These are phyloP conservation scores for Boletus semigastroideus DNA, from an alignment of 1,284 basidiomycete genomes.

Conservation along the genomic window DNA sequence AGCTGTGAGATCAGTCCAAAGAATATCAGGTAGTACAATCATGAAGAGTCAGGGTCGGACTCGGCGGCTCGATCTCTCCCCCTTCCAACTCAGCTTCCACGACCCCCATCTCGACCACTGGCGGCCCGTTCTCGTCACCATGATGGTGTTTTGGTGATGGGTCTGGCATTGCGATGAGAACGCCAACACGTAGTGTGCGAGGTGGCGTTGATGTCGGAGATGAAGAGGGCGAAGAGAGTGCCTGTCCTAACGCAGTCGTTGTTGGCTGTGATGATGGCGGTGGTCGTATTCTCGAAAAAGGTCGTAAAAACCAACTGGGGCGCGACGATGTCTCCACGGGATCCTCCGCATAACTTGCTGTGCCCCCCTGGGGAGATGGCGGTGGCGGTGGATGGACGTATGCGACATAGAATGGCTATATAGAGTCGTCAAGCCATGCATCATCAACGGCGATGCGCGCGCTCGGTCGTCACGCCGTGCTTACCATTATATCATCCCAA, in stretches of 20 bases:
- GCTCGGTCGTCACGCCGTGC: background rate
- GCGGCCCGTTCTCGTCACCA: constrained; percentile 42
- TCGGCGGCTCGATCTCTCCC: background rate
- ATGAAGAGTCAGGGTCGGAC: constrained; percentile 7
- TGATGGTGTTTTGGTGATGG: constrained; percentile 20
- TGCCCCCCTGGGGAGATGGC: constrained; percentile 6
- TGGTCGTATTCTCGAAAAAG: constrained; percentile 18
- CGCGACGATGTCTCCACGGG: constrained; percentile 10
- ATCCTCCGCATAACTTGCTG: constrained; percentile 1
- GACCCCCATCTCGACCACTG: constrained; percentile 50
- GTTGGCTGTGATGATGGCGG: constrained; percentile 9
- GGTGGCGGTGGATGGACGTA: constrained; percentile 26
- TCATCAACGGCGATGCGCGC: background rate
- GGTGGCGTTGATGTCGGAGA: constrained; percentile 13
- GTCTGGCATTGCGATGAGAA: constrained; percentile 56
- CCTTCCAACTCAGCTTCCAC: constrained; percentile 33
- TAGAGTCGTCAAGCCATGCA: background rate
- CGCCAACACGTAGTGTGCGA: constrained; percentile 38
- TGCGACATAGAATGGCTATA: constrained; percentile 40
- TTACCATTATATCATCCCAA: constrained; percentile 40
- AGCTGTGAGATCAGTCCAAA: constrained; percentile 6
- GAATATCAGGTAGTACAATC: constrained; percentile 8
- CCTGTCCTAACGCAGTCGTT: background rate
- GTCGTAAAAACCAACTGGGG: constrained; percentile 14
- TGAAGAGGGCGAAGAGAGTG: constrained; percentile 7